Evolutionary conservation across 805 yeast genomes (phyloP).

Genomic region (Wickerhamomyces pijperi): DNA sequence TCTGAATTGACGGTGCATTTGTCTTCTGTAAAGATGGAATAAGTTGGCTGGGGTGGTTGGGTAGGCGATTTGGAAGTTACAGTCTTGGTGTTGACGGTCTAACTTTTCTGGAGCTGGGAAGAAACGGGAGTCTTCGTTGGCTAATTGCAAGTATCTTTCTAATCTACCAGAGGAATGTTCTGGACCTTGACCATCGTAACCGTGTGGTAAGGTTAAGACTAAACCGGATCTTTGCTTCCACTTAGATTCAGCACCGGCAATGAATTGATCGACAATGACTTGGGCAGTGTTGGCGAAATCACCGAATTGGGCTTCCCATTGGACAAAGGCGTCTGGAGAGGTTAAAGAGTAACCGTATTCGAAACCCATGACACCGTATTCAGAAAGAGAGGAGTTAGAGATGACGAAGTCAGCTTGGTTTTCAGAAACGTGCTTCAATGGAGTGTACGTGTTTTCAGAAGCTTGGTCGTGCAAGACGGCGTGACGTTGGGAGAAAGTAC

Average conservation of each 20-base stretch:
- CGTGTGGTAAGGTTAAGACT: constrained; percentile 93
- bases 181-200: constrained; percentile 99
- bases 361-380: constrained; percentile 98
- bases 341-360: constrained; percentile 98
- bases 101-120: constrained; percentile 88
- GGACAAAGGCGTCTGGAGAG: constrained; percentile 91
- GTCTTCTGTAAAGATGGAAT: constrained; percentile 96
- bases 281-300: constrained; percentile 99
- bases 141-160: constrained; percentile 90
- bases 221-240: constrained; percentile 99
- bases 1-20: constrained; percentile 98
- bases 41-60: constrained; percentile 96
- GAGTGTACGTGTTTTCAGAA: constrained; percentile 73
- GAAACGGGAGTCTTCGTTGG: constrained; percentile 89
- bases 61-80: constrained; percentile 95
- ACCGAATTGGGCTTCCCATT: constrained; percentile 99
- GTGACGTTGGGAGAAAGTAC: constrained; percentile 99
- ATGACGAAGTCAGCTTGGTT: constrained; percentile 81
- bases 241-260: constrained; percentile 93
- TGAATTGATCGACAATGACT: constrained; percentile 92
- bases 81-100: constrained; percentile 96
- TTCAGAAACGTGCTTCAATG: constrained; percentile 69
- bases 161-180: constrained; percentile 98
- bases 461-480: constrained; percentile 95
- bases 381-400: constrained; percentile 91